Percentiles rank a stretch among this genome's conserved stretches.
phyloP scores from a whole-genome alignment of 1,284 basidiomycete species.

The Stygiomarasmius scandens region DNA sequence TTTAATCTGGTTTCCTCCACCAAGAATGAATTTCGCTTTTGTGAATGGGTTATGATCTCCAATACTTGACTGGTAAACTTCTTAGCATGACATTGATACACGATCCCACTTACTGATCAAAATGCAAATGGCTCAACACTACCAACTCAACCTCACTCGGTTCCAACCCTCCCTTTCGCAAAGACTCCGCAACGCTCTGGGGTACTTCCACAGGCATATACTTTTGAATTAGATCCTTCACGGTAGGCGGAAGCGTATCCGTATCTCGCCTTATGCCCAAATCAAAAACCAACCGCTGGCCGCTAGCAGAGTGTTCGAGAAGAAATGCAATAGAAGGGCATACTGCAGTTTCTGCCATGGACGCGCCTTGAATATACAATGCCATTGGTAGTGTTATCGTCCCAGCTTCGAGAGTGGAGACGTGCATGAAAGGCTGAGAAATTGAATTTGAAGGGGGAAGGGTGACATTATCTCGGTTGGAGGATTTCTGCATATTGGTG shows the following conservation, averaged over 20 bases:
- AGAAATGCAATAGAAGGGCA: constrained; percentile 52
- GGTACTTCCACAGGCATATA: constrained; percentile 33
- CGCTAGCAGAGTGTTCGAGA: constrained; percentile 44
- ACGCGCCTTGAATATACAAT: constrained; percentile 37
- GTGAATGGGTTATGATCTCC: constrained; percentile 50
- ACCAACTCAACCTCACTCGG: constrained; percentile 46
- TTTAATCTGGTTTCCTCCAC: constrained; percentile 37
- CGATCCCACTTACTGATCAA: constrained; percentile 25
- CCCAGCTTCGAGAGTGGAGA: constrained; percentile 55
- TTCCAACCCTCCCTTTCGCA: constrained; percentile 46
- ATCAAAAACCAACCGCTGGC: constrained; percentile 50
- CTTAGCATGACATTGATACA: neutral
- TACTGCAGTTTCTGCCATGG: constrained; percentile 25
- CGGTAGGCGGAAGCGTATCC: constrained; percentile 38
- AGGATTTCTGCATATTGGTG: too few relatives aligned
- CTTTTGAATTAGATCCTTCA: constrained; percentile 29
- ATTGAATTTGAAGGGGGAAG: constrained; percentile 21
- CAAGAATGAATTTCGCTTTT: constrained; percentile 49
- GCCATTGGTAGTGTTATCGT: constrained; percentile 36
- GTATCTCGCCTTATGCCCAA: constrained; percentile 54
- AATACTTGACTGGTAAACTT: constrained; percentile 16
- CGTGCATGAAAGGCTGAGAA: constrained; percentile 43
- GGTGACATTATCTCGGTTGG: too few relatives aligned
- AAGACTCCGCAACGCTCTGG: constrained; percentile 49
- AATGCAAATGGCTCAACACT: constrained; percentile 53